Evolutionary conservation across 73 alveolate genomes (phyloP).

Genomic region (Tetrahymena malaccensis): DNA sequence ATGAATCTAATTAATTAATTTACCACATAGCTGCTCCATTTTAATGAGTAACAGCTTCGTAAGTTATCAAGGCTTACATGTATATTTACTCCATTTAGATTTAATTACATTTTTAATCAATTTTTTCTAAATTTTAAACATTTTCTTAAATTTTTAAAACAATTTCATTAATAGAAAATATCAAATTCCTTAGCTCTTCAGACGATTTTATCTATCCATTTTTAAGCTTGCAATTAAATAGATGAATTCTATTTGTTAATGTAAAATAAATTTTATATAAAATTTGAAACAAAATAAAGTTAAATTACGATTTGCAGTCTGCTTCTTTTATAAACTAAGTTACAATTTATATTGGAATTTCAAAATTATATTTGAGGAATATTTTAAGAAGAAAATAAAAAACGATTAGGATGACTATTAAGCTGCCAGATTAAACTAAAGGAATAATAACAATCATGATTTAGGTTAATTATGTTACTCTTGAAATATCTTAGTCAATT

Average conservation of each 20-base stretch:
- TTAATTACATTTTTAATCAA: not conserved
- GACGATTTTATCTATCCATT: not conserved
- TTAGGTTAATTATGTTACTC: not conserved
- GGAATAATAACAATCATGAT: not conserved
- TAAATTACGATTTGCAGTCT: not conserved
- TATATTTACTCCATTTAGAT: not conserved
- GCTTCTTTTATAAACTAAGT: not conserved
- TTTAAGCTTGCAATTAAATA: not conserved
- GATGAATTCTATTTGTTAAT: not conserved
- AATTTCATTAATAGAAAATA: not conserved
- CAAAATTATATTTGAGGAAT: not conserved
- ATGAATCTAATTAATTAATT: not conserved
- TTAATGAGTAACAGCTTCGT: not conserved
- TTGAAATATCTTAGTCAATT: not conserved
- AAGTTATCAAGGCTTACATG: not conserved
- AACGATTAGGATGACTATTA: not conserved
- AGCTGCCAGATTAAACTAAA: not conserved
- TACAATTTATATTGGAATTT: not conserved
- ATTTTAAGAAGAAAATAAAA: not conserved
- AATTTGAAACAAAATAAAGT: not conserved
- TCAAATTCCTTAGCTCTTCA: not conserved
- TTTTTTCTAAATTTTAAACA: not conserved
- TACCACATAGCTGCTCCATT: not conserved
- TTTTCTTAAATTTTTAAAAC: not conserved
- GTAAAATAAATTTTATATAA: not conserved